Percentiles rank a stretch among this genome's conserved stretches.
Conservation (phyloP, 768 basidiomycete genomes). For the Termitomyces sp. region DNA sequence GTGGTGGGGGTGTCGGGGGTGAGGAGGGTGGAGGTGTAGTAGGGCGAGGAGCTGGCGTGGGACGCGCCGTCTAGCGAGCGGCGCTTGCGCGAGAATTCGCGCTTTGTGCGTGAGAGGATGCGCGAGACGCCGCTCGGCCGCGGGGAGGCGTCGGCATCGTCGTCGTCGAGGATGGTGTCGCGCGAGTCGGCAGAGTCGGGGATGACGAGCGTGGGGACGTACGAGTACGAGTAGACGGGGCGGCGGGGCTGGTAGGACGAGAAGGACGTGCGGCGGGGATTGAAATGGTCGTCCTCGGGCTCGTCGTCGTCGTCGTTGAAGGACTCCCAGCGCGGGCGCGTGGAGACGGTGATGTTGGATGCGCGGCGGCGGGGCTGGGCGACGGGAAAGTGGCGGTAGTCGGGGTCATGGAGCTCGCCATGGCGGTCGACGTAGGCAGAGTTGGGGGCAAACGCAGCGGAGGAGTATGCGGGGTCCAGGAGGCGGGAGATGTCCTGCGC, state of each 20-base stretch:
- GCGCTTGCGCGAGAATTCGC: conserved; percentile 8
- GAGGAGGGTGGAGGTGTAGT: conserved; percentile 9
- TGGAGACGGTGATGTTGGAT: conserved; percentile 1
- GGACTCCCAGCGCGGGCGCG: conserved; percentile 29
- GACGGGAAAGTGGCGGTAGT: conserved; percentile 59
- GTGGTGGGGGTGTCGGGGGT: conserved; percentile 2
- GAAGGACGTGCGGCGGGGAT: conserved; percentile 3
- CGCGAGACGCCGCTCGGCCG: conserved; percentile 20
- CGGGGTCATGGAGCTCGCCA: conserved; percentile 64
- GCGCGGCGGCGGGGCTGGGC: conserved; percentile 14
- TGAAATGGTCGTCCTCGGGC: conserved; percentile 6
- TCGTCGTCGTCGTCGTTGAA: conserved; percentile 22
- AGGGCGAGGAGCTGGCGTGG: not conserved
- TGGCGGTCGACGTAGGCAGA: conserved; percentile 53
- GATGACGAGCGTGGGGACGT: conserved; percentile 13
- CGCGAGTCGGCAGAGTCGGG: conserved; percentile 24
- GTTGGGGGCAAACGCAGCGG: conserved; percentile 20
- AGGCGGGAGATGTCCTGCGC: conserved; percentile 49
- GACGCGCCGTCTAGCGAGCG: conserved; percentile 11
- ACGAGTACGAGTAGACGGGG: conserved; percentile 7
- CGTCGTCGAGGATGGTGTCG: conserved; percentile 22
- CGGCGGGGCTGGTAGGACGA: conserved; percentile 8
- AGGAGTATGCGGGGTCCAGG: conserved; percentile 58
- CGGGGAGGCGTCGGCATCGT: conserved; percentile 12
- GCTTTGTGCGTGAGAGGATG: conserved; percentile 14